phyloP scores from a whole-genome alignment of 1,284 basidiomycete genomes.

The Phellopilus nigrolimitatus region DNA sequence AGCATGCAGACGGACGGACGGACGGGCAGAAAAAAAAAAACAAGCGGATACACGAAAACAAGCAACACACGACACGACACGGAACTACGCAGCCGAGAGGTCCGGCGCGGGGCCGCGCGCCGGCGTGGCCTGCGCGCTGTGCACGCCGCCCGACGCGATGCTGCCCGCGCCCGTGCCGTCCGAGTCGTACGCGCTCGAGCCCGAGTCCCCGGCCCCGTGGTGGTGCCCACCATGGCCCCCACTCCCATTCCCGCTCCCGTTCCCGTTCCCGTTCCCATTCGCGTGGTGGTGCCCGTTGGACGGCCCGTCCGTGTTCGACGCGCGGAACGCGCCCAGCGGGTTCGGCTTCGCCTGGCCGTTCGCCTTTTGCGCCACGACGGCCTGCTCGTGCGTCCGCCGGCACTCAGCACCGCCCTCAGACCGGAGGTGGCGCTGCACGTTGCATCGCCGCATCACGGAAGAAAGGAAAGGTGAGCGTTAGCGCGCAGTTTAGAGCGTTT shows the following conservation, averaged over 20 bases:
- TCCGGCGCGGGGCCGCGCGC: slow-evolving; percentile 11
- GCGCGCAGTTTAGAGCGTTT: not conserved
- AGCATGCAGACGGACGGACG: not conserved
- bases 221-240: too few species aligned
- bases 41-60: not conserved
- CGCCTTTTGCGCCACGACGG: slow-evolving; percentile 1
- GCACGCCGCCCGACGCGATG: too few species aligned
- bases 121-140: slow-evolving; percentile 16
- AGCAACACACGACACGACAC: not conserved
- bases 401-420: slow-evolving; percentile 79
- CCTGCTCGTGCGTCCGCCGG: slow-evolving; percentile 36
- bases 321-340: slow-evolving; percentile 4
- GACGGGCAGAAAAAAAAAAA: not conserved
- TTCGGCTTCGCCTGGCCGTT: slow-evolving; percentile 2
- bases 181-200: slow-evolving; percentile 17
- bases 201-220: not conserved
- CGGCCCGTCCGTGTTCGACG: slow-evolving; percentile 1
- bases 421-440: slow-evolving; percentile 37
- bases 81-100: slow-evolving; percentile 9
- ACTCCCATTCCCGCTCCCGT: slow-evolving; percentile 1
- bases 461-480: not conserved
- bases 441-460: not conserved
- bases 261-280: not conserved
- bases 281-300: not conserved
- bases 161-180: slow-evolving; percentile 10